Evolutionary conservation across 2,329 filamentous ascomycete species (phyloP), one percentile per base, ranked within the genome.

Genomic region (Oidium heveae): DNA sequence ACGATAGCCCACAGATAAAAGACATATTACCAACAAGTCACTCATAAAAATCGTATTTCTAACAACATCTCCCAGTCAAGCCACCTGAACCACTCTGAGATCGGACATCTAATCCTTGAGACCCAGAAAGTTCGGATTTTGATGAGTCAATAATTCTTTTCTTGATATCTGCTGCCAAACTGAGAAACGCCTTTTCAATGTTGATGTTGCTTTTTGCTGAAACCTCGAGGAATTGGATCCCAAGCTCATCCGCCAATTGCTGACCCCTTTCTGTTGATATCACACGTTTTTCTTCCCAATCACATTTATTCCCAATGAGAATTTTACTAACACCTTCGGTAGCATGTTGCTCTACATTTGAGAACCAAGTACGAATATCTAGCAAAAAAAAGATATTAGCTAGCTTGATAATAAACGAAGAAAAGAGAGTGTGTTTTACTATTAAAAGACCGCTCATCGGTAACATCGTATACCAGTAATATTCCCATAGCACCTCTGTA

Each of bases 301-400:
- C 91, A 72, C 91, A 98, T 73, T 98, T 98, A 77, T 98, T 98
- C 68, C 91, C 91, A 62, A 98, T 95, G 61, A 98, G 78, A 66
- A 98, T 96, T 76, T 96, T 98, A 79, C 96, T 95, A 66, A 98
- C 91, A 64, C 91, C 91, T 72, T 96, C 91, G 64, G 86, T 94
- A 56, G 91, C 91, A 71, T 98, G 96, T 68, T 93, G 85, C 74
- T 98, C 91, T 65, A 98, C 96, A 74, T 98, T 96, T 66, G 88
- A 88, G 72, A 98, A 98, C 91, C 91, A 98, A 61, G 91, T 96
- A 66, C 88, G 84, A 69, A 98, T 98, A 71, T 98, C 91, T 96
- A 44, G 39, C 44, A 54, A 16, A 39, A 32, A 32, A n/a, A n/a
- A n/a, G 7, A 6, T 4, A 8, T 32, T 32, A 32, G 28, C 7